phyloP scores from a whole-genome alignment of 768 basidiomycete genomes.

The Trametes cubensis region DNA sequence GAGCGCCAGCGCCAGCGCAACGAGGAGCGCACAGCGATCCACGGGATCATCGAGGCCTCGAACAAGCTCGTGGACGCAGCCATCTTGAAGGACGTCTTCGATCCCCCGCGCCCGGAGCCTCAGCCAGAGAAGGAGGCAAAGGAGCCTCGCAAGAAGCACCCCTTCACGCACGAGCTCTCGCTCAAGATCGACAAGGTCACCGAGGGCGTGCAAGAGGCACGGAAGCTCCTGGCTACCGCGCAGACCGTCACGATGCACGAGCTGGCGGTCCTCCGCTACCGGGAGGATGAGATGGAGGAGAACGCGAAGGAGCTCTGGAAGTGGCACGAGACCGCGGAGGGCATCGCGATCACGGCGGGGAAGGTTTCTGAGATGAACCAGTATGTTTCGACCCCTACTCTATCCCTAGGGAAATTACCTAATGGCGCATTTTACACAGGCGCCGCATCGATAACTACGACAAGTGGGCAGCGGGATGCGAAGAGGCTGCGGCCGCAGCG shows the following conservation, averaged over 20 bases:
- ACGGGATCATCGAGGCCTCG: neutral
- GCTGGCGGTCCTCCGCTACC: neutral
- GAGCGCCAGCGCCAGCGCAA: neutral
- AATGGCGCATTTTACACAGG: neutral
- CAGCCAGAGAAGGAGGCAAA: neutral
- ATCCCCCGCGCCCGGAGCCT: neutral
- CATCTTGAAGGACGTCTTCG: neutral
- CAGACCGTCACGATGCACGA: neutral
- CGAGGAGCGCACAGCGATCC: neutral
- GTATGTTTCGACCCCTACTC: neutral
- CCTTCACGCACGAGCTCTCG: neutral
- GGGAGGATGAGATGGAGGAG: neutral
- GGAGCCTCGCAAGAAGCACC: neutral
- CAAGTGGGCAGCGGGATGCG: conserved; percentile 6
- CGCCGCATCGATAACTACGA: neutral
- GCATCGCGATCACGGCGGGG: neutral
- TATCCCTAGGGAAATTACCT: neutral
- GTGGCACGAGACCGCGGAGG: conserved; percentile 1
- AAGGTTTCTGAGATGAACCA: neutral
- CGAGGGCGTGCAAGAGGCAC: conserved; percentile 1
- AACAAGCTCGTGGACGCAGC: conserved; percentile 4
- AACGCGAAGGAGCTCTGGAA: conserved; percentile 10
- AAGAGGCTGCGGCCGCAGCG: neutral
- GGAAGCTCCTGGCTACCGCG: neutral
- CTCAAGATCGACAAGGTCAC: conserved; percentile 10